Conservation (phyloP, 139 green algal species). For the Nannochloris sp. region DNA sequence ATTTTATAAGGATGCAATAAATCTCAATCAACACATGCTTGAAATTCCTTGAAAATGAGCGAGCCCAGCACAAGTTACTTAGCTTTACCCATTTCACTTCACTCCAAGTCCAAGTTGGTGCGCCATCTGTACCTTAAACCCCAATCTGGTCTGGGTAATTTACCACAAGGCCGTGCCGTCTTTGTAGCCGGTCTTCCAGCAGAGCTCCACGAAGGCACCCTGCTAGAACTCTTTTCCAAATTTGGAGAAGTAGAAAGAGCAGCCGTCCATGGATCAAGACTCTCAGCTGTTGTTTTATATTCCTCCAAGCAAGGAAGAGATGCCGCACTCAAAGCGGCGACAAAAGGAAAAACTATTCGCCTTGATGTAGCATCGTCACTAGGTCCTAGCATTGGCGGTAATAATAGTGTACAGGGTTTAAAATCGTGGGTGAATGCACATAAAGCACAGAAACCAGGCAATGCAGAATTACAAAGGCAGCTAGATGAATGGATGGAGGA, state of each 20-base stretch:
- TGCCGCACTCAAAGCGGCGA: constrained; percentile 13
- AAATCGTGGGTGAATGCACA: constrained; percentile 60
- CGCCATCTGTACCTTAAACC: constrained; percentile 25
- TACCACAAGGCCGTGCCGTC: constrained; percentile 20
- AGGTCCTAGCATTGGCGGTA: too few relatives aligned
- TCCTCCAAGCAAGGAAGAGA: background rate
- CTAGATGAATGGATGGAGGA: constrained; percentile 62
- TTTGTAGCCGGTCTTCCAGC: constrained; percentile 51
- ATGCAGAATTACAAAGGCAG: constrained; percentile 24
- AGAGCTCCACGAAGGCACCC: constrained; percentile 15
- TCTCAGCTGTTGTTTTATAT: constrained; percentile 53
- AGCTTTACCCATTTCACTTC: background rate
- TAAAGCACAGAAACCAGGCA: constrained; percentile 40
- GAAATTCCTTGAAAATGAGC: background rate
- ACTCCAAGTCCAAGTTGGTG: background rate
- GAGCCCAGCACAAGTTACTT: constrained; percentile 1
- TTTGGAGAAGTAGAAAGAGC: constrained; percentile 53
- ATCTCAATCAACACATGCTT: too few relatives aligned
- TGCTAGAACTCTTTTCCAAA: constrained; percentile 38
- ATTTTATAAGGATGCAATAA: too few relatives aligned
- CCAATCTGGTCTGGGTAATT: background rate
- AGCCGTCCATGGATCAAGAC: constrained; percentile 47
- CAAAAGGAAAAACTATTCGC: constrained; percentile 5
- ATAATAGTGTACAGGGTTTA: constrained; percentile 27
- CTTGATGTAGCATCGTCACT: constrained; percentile 6